Conservation (phyloP, 495 filamentous ascomycete genomes). For the Podospora australis region DNA sequence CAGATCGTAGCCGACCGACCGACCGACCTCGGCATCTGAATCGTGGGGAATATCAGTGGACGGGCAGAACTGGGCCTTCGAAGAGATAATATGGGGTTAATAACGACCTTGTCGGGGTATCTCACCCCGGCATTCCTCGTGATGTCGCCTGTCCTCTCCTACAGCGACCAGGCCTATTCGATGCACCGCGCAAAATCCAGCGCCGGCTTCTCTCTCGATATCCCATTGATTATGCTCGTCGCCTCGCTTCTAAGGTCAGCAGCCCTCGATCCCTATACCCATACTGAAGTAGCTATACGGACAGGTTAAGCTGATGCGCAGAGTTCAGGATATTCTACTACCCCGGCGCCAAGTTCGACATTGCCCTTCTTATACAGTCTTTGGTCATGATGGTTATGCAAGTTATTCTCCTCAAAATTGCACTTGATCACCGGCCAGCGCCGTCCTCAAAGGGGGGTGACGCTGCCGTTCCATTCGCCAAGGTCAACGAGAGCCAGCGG, state of each 20-base stretch:
- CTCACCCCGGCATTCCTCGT: slow-evolving; percentile 60
- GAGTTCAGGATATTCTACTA: slow-evolving; percentile 78
- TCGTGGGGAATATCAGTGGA: no score
- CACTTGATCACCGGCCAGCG: slow-evolving; percentile 77
- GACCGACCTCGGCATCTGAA: no score
- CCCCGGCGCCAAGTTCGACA: slow-evolving; percentile 79
- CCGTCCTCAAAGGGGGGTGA: slow-evolving; percentile 50
- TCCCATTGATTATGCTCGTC: slow-evolving; percentile 95
- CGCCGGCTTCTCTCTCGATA: slow-evolving; percentile 80
- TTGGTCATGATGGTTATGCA: slow-evolving; percentile 83
- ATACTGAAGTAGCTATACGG: background rate
- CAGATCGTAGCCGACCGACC: no score
- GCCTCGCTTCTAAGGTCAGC: slow-evolving; percentile 82
- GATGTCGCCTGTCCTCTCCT: slow-evolving; percentile 77
- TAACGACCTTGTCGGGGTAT: slow-evolving; percentile 40
- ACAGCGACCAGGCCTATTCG: slow-evolving; percentile 84
- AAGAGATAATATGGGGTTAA: slow-evolving; percentile 30
- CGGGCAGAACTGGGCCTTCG: no score
- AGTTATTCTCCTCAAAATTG: slow-evolving; percentile 76
- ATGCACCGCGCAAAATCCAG: slow-evolving; percentile 78
- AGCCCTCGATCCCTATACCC: background rate
- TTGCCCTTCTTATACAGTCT: slow-evolving; percentile 74
- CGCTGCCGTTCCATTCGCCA: slow-evolving; percentile 48
- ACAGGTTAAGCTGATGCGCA: slow-evolving; percentile 11
- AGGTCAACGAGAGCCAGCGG: slow-evolving; percentile 44